These are phyloP conservation scores for Eucalyptus regnans DNA, from an alignment of 345 rosid species.

Conservation along the genomic window DNA sequence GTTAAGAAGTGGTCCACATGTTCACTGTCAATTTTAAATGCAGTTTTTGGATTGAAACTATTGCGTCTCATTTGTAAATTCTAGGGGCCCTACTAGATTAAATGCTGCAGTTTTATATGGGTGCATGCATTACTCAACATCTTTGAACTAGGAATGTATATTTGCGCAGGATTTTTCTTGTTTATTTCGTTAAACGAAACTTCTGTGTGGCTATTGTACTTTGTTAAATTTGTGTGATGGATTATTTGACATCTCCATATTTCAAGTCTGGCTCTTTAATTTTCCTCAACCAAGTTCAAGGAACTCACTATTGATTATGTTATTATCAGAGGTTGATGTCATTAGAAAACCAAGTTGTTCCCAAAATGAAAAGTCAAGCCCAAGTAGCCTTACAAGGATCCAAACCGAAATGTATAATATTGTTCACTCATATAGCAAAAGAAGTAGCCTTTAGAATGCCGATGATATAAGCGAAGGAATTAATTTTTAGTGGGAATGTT, in stretches of 20 bases:
- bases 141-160: not conserved
- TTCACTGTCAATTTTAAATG: not conserved
- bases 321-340: constrained; percentile 44
- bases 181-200: not conserved
- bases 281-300: not conserved
- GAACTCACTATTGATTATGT: not conserved
- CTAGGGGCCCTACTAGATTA: not conserved
- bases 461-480: no score
- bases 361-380: no score
- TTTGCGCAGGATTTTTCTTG: not conserved
- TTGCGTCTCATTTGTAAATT: not conserved
- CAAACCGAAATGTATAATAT: no score
- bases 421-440: no score
- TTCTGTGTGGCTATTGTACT: not conserved
- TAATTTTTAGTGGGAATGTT: no score
- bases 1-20: not conserved
- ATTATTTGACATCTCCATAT: not conserved
- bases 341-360: not conserved
- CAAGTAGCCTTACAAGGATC: no score
- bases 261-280: not conserved
- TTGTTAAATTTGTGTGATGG: not conserved
- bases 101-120: not conserved
- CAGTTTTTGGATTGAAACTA: not conserved
- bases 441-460: no score
- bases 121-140: not conserved